Conservation (phyloP, 176 grass and related monocot genomes). For the Alloteropsis semialata region DNA sequence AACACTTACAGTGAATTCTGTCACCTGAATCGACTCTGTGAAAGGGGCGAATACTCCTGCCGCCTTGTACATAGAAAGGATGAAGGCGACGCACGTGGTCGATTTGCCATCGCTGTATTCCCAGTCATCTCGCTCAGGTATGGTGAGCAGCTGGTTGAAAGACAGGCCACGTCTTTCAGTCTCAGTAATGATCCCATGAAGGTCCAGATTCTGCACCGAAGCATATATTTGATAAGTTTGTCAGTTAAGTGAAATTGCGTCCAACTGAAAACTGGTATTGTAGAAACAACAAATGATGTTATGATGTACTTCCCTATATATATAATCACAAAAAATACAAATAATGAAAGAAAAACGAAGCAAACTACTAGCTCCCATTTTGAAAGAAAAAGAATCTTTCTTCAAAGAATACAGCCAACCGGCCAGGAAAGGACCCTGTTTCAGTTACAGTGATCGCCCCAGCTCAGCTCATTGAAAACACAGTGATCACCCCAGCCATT, state of each 20-base stretch:
- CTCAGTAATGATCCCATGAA: constrained; percentile 75
- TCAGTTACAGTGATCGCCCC: too few species aligned
- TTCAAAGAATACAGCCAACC: not conserved
- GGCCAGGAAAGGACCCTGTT: not conserved
- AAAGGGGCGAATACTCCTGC: constrained; percentile 76
- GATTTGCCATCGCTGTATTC: constrained; percentile 96
- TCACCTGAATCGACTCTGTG: constrained; percentile 83
- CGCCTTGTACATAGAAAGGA: constrained; percentile 88
- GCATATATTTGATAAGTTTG: not conserved
- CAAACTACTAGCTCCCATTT: not conserved
- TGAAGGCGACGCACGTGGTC: constrained; percentile 86
- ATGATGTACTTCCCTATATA: not conserved
- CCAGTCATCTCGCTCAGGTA: constrained; percentile 96
- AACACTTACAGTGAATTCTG: constrained; percentile 98
- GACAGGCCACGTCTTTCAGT: constrained; percentile 79
- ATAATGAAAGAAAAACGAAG: not conserved
- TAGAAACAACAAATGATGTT: not conserved
- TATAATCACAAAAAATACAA: too few species aligned
- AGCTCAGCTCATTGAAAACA: too few species aligned
- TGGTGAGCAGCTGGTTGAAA: constrained; percentile 88
- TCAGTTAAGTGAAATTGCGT: not conserved
- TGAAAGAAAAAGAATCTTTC: not conserved
- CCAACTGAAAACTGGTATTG: not conserved
- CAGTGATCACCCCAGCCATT: not conserved
- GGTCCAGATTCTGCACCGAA: constrained; percentile 69